Evolutionary conservation across 2,329 filamentous ascomycete species (phyloP).

Genomic region (Penicillium sp.): DNA sequence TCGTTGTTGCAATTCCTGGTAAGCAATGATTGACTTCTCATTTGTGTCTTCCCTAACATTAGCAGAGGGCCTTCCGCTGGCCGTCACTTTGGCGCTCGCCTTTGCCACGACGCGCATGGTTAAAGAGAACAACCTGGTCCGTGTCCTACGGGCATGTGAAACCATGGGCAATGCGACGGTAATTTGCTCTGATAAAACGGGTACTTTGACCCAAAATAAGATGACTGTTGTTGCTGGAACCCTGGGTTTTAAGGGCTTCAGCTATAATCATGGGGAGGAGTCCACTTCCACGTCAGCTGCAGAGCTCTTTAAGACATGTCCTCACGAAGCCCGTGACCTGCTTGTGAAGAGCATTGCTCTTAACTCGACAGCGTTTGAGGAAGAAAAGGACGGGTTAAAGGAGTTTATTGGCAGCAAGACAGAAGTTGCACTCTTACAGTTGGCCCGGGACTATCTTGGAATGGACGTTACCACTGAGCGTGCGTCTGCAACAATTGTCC

Average conservation of each 20-base stretch:
- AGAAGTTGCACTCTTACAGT: conserved; percentile 73
- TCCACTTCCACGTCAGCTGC: conserved; percentile 27
- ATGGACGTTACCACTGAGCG: conserved; percentile 71
- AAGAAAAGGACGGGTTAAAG: conserved; percentile 68
- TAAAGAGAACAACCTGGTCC: conserved; percentile 76
- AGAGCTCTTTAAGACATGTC: conserved; percentile 38
- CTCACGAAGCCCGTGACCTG: conserved; percentile 39
- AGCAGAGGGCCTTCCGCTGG: conserved; percentile 72
- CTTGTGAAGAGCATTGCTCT: conserved; percentile 49
- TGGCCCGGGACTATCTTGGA: conserved; percentile 69
- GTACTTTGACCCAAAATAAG: conserved; percentile 74
- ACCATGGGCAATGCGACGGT: conserved; percentile 82
- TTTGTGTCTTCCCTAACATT: background rate
- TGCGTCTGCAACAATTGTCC: conserved; percentile 63
- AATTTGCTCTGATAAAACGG: conserved; percentile 81
- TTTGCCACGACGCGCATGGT: conserved; percentile 80
- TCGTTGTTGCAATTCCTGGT: conserved; percentile 75
- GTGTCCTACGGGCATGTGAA: conserved; percentile 77
- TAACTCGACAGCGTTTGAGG: conserved; percentile 75
- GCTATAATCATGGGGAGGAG: conserved; percentile 40
- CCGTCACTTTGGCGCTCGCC: conserved; percentile 76
- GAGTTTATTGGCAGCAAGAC: conserved; percentile 80
- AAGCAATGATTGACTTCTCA: conserved; percentile 18
- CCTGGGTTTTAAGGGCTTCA: conserved; percentile 65
- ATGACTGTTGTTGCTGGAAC: conserved; percentile 78